Conservation (phyloP, 148 eudicot genomes). For the Rhododendron henanense region DNA sequence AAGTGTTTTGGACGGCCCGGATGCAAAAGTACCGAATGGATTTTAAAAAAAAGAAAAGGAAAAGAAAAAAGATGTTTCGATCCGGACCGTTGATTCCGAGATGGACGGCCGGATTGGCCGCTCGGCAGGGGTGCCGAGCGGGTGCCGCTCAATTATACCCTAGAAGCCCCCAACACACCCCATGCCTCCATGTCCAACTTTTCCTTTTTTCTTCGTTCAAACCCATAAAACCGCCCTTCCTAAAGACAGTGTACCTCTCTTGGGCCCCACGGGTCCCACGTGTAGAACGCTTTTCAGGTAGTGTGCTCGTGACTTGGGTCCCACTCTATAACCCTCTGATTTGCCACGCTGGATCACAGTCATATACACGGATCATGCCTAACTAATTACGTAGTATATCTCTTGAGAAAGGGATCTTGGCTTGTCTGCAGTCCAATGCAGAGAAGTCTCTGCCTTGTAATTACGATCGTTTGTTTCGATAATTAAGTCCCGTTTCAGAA, state of each 20-base stretch:
- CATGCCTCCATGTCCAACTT: not conserved
- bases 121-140: too few species aligned
- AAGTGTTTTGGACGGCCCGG: too few species aligned
- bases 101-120: too few species aligned
- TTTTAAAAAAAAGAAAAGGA: too few species aligned
- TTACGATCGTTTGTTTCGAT: too few species aligned
- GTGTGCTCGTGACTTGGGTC: not conserved
- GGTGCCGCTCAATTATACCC: not conserved
- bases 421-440: too few species aligned
- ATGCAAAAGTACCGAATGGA: too few species aligned
- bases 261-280: not conserved
- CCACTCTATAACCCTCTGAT: not conserved
- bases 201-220: not conserved
- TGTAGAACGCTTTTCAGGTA: not conserved
- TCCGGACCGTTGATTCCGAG: too few species aligned
- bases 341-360: slow-evolving; percentile 18
- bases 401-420: too few species aligned
- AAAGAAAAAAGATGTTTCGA: too few species aligned
- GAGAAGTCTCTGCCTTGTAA: too few species aligned
- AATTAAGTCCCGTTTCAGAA: too few species aligned
- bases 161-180: not conserved
- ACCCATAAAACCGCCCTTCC: not conserved
- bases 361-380: not conserved
- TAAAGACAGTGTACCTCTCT: not conserved
- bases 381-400: not conserved